Percentiles rank a stretch among this genome's conserved stretches.
These are phyloP conservation scores for Herpotrichia juniperi DNA, from an alignment of 2,329 filamentous ascomycete species.

Conservation along the genomic window DNA sequence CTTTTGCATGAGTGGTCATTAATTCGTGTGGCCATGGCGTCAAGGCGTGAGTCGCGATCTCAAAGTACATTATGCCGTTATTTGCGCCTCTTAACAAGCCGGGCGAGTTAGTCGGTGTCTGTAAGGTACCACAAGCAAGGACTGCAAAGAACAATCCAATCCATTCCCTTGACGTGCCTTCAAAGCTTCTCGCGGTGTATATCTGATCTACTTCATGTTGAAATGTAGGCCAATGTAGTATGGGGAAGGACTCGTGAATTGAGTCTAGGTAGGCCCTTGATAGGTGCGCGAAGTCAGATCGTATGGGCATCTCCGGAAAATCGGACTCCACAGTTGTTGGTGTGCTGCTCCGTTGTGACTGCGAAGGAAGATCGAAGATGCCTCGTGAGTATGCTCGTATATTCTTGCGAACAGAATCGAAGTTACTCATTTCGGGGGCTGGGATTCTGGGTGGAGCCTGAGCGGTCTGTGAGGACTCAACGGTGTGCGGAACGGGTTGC, in stretches of 20 bases:
- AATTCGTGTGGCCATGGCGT: conserved; percentile 84
- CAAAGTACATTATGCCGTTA: conserved; percentile 70
- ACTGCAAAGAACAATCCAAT: conserved; percentile 81
- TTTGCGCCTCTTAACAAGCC: conserved; percentile 59
- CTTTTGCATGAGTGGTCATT: conserved; percentile 75
- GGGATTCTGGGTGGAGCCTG: background rate
- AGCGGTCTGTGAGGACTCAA: conserved; percentile 43
- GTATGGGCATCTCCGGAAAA: conserved; percentile 71
- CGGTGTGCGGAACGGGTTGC: conserved; percentile 51
- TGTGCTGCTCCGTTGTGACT: conserved; percentile 62
- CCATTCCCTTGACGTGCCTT: conserved; percentile 71
- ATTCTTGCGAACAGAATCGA: conserved; percentile 74
- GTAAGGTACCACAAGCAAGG: conserved; percentile 81
- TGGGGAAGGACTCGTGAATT: conserved; percentile 80
- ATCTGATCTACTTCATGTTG: conserved; percentile 75
- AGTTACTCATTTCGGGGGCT: conserved; percentile 67
- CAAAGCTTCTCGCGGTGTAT: conserved; percentile 69
- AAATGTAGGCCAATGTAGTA: conserved; percentile 88
- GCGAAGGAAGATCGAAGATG: conserved; percentile 78
- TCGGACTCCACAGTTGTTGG: conserved; percentile 53
- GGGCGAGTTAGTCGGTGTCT: conserved; percentile 63
- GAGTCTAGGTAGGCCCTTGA: conserved; percentile 77
- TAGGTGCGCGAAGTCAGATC: conserved; percentile 72
- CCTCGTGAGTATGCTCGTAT: conserved; percentile 76
- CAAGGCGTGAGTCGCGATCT: conserved; percentile 70